Evolutionary conservation across 305 asterid species (phyloP).

Genomic region (Fraxinus ornus): DNA sequence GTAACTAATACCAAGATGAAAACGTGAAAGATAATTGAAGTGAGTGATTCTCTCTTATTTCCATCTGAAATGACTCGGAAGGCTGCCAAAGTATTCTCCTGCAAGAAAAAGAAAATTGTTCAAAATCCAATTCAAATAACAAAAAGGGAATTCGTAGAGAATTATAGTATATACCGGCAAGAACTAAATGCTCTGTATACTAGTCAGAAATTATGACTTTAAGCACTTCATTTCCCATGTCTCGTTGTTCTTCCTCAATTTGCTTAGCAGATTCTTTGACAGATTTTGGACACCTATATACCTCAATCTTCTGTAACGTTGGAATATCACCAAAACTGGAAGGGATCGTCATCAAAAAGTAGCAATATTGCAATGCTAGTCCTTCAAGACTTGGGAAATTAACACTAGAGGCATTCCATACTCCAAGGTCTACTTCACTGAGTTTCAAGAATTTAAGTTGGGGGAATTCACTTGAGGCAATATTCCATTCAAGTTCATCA

Average conservation of each 20-base stretch:
- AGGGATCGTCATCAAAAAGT: neutral
- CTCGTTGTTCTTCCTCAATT: neutral
- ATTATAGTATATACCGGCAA: neutral
- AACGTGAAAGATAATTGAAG: neutral
- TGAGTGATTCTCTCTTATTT: neutral
- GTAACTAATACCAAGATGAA: neutral
- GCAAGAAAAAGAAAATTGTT: too few relatives aligned
- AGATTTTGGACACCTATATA: neutral
- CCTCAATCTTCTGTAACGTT: neutral
- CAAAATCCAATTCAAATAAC: too few relatives aligned
- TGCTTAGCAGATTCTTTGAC: neutral
- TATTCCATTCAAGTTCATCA: too few relatives aligned
- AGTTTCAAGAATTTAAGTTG: neutral
- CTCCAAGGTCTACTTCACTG: fast-evolving
- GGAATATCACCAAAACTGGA: neutral
- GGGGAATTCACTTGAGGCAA: neutral
- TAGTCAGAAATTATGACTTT: neutral
- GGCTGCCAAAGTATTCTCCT: neutral
- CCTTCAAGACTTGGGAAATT: neutral
- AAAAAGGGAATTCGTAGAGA: neutral
- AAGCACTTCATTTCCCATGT: neutral
- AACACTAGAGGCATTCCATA: neutral
- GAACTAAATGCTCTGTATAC: neutral
- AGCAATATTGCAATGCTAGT: neutral
- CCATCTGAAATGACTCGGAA: neutral